Evolutionary conservation across 768 basidiomycete species (phyloP), one percentile per base, ranked within the genome.

Genomic region (Fibroporia radiculosa): DNA sequence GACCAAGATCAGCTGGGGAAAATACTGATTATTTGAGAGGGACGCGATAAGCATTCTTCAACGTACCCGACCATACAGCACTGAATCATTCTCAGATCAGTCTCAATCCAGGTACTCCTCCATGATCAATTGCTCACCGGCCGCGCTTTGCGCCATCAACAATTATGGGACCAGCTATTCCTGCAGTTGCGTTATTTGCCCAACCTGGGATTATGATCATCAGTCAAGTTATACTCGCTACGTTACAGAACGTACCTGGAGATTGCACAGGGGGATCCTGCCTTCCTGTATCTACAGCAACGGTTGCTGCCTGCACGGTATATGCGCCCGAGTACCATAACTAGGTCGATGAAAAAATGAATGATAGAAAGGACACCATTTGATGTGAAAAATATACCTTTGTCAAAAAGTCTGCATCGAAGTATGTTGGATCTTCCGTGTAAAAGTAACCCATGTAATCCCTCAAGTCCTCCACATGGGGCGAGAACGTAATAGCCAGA

Each of bases 141-240:
- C 78, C 77, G 11, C 77, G 71, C 53, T 80, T 79, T 4, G 77
- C 77, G 2, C 74, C 74, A 49, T 80, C 78, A 4, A 80, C 75
- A 37, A 80, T 76, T 31, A 78, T 78, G 4, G 78, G 76, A 0
- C 77, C 74, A 3, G 72, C 74, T 11, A 77, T 66, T 3, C 78
- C 78, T 3, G 77, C 62, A 0, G 64, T 71, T 5, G 74, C 76
- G 45, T 76, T 72, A 52, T 78, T 78, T 22, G 64, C 66, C 77
- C 78, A 80, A 18, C 65, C 75, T 72, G 44, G n/a, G 32, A 20
- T 18, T 32, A 32, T 38, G 20, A 38, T n/a, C 24, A 6, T 20
- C 6, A 23, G 4, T 29, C 2, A 13, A 13, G 25, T 13, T 24
- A 3, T 34, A 22, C 22, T 20, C 19, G 27, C 14, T 6, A 26